Base-by-base conservation (phyloP, 805 yeast genomes). In the Torulaspora quercuum region DNA sequence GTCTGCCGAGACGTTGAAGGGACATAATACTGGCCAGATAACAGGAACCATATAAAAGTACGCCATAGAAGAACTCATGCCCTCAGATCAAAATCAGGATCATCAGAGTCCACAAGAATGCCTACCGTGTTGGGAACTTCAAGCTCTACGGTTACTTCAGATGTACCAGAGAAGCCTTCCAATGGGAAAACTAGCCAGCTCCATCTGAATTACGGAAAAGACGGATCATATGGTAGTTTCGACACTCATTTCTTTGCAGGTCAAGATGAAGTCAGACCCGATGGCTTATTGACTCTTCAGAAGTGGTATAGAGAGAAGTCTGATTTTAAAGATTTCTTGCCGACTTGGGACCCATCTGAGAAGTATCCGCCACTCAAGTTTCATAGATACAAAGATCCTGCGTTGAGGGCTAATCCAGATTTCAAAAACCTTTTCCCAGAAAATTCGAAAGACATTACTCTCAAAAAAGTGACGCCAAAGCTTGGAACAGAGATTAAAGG, bases 401-500 rank as follows among this genome's bases (percentile, higher is more conserved):
- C 48, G 8, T 37, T 41, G 36, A 43, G 46, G 19, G 57, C 57
- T 19, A 48, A 51, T 29, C 34, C 47, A 8, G 28, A 13, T 4
- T 52, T 50, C 20, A 40, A 48, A 11, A 49, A 51, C 19, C 26
- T 54, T n/a, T 35, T 53, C n/a, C 47, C 69, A 11, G 39, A 41
- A 8, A 49, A 51, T 3, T 46, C 2, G 41, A 43, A 37, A 43
- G 57, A 21, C 56, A 59, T 48, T 15, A 22, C 20, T 11, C 41
- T 55, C 16, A 53, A 55, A 30, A 72, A 71, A 45, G 57, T 82
- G 24, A 75, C 85, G 1, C 90, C 92, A 19, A 80, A 75, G 52
- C 66, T 84, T 35, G 94, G 92, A 13, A 65, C 79, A 12, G 85
- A 77, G 45, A 63, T 83, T 29, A 60, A 59, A 18, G 82, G 81